Conservation (phyloP, 352 stramenopile species). For the Globisporangium nunn region DNA sequence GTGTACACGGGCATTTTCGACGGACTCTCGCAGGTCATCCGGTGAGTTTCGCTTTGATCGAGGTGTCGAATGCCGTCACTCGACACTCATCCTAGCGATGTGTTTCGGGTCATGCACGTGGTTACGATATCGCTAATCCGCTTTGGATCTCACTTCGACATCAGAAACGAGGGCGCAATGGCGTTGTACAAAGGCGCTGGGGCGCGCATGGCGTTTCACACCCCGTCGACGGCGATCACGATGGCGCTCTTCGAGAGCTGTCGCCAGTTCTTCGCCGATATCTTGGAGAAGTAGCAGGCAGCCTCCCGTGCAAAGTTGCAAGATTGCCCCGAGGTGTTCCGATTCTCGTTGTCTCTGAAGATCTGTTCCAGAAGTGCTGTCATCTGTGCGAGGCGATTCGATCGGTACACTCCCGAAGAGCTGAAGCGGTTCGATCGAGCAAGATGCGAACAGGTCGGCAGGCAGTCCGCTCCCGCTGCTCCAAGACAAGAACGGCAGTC, state of each 20-base stretch:
- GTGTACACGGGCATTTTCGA: constrained; percentile 79
- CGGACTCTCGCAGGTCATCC: constrained; percentile 76
- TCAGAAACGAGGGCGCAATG: constrained; percentile 77
- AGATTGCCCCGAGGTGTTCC: not conserved
- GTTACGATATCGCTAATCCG: not conserved
- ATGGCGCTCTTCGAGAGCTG: constrained; percentile 96
- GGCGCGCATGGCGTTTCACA: constrained; percentile 93
- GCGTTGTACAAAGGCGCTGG: constrained; percentile 94
- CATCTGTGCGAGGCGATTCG: no score
- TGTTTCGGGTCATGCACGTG: not conserved
- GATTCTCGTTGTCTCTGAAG: no score
- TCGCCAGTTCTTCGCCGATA: constrained; percentile 40
- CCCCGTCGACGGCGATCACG: constrained; percentile 94
- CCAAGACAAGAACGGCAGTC: no score
- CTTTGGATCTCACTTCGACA: constrained; percentile 8
- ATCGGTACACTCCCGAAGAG: no score
- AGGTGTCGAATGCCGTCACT: not conserved
- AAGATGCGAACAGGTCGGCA: no score
- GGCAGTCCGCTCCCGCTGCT: no score
- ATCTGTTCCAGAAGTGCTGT: no score
- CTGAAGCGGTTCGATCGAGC: no score
- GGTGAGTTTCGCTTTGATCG: constrained; percentile 20
- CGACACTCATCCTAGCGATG: constrained; percentile 2
- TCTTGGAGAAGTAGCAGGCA: constrained; percentile 24
- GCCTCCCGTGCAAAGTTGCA: not conserved